These are phyloP conservation scores for Batkoa obscura DNA, from an alignment of 371 early-diverging fungal species.

Conservation along the genomic window DNA sequence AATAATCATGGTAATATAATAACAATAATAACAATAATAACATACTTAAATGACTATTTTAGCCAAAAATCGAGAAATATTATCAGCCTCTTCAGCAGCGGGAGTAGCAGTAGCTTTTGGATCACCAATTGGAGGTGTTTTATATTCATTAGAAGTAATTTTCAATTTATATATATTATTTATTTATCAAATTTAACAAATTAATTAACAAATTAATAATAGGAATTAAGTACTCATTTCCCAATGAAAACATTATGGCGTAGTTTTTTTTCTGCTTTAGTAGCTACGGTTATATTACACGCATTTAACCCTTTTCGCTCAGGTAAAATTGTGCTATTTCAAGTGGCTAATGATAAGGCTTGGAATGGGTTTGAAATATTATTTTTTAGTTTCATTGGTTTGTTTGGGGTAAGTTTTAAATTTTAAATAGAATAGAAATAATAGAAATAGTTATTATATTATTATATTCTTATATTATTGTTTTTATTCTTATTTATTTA, in stretches of 20 bases:
- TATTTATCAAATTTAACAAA: background rate
- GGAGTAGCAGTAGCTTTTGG: conserved; percentile 93
- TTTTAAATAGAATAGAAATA: too few species aligned
- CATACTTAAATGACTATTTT: background rate
- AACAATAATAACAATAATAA: conserved; percentile 7
- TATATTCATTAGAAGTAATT: conserved; percentile 70
- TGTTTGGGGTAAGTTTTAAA: conserved; percentile 15
- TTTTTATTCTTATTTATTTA: conserved; percentile 17
- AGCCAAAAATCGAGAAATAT: conserved; percentile 75
- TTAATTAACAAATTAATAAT: background rate
- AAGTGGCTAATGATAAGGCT: conserved; percentile 74
- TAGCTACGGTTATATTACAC: conserved; percentile 69
- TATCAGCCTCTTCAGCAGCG: conserved; percentile 84
- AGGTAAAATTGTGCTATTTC: conserved; percentile 86
- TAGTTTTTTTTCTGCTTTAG: conserved; percentile 80
- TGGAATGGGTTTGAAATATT: conserved; percentile 67
- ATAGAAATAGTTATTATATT: too few species aligned
- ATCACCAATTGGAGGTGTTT: conserved; percentile 88
- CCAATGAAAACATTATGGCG: conserved; percentile 89
- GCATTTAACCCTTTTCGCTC: conserved; percentile 82
- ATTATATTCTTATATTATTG: too few species aligned
- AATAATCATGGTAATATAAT: conserved; percentile 44
- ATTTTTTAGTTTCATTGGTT: conserved; percentile 15
- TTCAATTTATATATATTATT: background rate
- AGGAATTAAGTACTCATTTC: conserved; percentile 85